Evolutionary conservation across 2,329 filamentous ascomycete genomes (phyloP).

Genomic region (Ceratocystiopsis minuta): DNA sequence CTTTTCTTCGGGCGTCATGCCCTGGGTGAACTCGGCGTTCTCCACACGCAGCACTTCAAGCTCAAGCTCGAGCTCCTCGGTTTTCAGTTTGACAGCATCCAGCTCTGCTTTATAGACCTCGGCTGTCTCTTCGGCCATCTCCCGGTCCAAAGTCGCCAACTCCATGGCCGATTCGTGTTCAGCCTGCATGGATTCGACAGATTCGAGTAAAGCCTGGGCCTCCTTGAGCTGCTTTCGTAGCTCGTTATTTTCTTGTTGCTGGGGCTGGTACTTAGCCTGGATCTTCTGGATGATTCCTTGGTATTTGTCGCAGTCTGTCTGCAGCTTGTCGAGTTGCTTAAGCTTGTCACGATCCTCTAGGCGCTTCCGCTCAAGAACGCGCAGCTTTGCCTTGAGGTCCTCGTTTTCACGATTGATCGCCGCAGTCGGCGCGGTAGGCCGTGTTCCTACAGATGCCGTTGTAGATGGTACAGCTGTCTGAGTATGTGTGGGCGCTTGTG

Average conservation of each 20-base stretch:
- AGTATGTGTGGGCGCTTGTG: no score
- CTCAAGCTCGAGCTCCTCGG: slow-evolving; percentile 76
- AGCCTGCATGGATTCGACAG: slow-evolving; percentile 55
- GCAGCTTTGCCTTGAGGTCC: slow-evolving; percentile 73
- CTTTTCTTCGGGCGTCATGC: slow-evolving; percentile 76
- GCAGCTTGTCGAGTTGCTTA: slow-evolving; percentile 57
- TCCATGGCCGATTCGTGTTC: slow-evolving; percentile 78
- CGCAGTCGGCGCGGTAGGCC: slow-evolving; percentile 16
- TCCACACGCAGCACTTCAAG: slow-evolving; percentile 76
- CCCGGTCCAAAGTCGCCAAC: slow-evolving; percentile 71
- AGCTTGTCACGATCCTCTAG: slow-evolving; percentile 72
- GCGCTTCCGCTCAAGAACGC: slow-evolving; percentile 73
- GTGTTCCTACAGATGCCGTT: slow-evolving; percentile 14
- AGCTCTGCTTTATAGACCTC: slow-evolving; percentile 69
- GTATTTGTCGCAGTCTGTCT: slow-evolving; percentile 60
- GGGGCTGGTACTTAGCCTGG: slow-evolving; percentile 71
- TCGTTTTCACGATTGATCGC: slow-evolving; percentile 54
- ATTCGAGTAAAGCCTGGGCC: slow-evolving; percentile 47
- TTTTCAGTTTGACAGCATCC: slow-evolving; percentile 53
- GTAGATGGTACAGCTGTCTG: not conserved
- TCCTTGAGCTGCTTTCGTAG: slow-evolving; percentile 65
- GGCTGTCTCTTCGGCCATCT: slow-evolving; percentile 89
- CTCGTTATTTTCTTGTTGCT: slow-evolving; percentile 62
- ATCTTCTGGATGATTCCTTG: slow-evolving; percentile 79
- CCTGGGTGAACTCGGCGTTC: slow-evolving; percentile 64